Percentiles rank a stretch among this genome's conserved stretches.
These are phyloP conservation scores for Telfairia occidentalis DNA, from an alignment of 331 rosid genomes.

Conservation along the genomic window DNA sequence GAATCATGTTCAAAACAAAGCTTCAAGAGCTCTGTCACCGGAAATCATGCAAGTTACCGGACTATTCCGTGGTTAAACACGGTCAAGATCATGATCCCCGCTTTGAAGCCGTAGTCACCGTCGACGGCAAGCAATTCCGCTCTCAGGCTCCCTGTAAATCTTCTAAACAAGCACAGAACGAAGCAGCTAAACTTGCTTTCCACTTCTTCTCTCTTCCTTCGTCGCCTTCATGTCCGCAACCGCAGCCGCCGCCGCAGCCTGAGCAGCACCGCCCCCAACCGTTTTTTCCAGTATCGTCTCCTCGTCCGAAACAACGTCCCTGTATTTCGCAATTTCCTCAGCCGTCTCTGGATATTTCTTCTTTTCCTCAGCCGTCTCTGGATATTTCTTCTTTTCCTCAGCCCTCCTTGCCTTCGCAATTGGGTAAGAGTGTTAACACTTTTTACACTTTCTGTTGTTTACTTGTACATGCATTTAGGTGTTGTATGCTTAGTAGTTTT, in stretches of 20 bases:
- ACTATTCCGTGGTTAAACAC: constrained; percentile 29
- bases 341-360: constrained; percentile 11
- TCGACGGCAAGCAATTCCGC: constrained; percentile 37
- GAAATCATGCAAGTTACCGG: constrained; percentile 37
- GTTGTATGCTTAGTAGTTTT: background rate
- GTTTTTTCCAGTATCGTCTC: background rate
- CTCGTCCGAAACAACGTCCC: background rate
- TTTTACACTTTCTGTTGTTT: background rate
- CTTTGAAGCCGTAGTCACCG: constrained; percentile 37
- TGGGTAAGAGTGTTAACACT: constrained; percentile 1
- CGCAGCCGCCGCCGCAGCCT: background rate
- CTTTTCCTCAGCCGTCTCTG: constrained; percentile 9
- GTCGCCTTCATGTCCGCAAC: background rate
- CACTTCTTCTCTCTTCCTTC: constrained; percentile 22
- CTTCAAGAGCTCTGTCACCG: constrained; percentile 56
- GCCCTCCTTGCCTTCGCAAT: constrained; percentile 4
- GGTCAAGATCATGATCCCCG: constrained; percentile 48
- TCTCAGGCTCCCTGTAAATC: constrained; percentile 22
- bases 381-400: constrained; percentile 8
- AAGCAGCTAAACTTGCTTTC: constrained; percentile 46
- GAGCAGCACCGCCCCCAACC: background rate
- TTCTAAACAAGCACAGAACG: constrained; percentile 45
- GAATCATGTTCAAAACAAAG: constrained; percentile 42
- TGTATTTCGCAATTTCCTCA: constrained; percentile 12
- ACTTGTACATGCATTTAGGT: background rate